These are phyloP conservation scores for Houttuynia cordata DNA, from an alignment of 164 flowering plant species.

Conservation along the genomic window DNA sequence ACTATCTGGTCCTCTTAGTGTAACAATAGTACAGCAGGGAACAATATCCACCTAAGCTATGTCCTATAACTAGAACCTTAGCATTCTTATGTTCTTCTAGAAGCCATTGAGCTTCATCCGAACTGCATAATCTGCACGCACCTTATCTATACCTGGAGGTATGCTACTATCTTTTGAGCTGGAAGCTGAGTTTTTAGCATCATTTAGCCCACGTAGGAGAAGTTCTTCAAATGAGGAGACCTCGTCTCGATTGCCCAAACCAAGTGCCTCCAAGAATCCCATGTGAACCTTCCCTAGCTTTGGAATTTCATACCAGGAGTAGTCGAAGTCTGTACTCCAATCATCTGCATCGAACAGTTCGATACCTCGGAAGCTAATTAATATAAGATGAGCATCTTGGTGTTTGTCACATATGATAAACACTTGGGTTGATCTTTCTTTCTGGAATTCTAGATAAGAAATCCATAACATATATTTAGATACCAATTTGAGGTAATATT, in stretches of 20 bases:
- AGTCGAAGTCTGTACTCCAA: constrained; percentile 47
- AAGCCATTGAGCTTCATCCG: constrained; percentile 40
- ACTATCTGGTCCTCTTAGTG: constrained; percentile 50
- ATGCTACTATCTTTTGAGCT: neutral
- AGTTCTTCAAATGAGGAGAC: constrained; percentile 34
- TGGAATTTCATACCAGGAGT: constrained; percentile 52
- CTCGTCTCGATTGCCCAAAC: constrained; percentile 52
- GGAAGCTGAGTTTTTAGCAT: neutral
- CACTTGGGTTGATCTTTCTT: constrained; percentile 41
- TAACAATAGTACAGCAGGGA: constrained; percentile 30
- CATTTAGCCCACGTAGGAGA: neutral
- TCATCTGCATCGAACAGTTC: constrained; percentile 44
- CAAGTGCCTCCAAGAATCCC: constrained; percentile 63
- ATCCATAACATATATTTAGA: constrained; percentile 9
- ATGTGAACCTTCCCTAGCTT: constrained; percentile 44
- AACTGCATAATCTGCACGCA: constrained; percentile 50
- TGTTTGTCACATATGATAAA: constrained; percentile 29
- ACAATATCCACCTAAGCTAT: constrained; percentile 82
- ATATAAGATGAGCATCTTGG: constrained; percentile 18
- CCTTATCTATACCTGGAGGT: constrained; percentile 25
- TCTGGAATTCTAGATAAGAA: constrained; percentile 49
- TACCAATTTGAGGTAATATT: neutral
- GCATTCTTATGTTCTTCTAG: constrained; percentile 26
- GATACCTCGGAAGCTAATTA: constrained; percentile 60
- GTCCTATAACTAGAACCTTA: constrained; percentile 64